These are phyloP conservation scores for Ascochyta fabae DNA, from an alignment of 2,329 filamentous ascomycete species.

Conservation along the genomic window DNA sequence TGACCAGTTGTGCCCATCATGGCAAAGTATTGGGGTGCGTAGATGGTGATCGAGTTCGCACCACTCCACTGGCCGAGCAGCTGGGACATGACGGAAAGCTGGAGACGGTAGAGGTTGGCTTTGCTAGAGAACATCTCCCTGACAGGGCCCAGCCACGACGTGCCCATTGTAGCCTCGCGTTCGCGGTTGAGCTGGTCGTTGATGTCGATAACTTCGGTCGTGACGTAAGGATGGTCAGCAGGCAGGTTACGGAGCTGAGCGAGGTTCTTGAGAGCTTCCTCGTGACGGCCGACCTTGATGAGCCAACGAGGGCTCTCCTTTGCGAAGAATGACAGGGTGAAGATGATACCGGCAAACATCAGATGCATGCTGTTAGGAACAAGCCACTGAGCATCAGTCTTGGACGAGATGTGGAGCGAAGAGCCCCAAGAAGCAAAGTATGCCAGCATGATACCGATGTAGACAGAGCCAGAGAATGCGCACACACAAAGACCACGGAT, in stretches of 20 bases:
- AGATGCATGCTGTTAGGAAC: constrained; percentile 78
- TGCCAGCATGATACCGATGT: constrained; percentile 75
- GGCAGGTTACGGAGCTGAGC: constrained; percentile 65
- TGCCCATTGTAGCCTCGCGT: constrained; percentile 71
- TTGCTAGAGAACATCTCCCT: constrained; percentile 72
- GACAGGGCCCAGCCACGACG: constrained; percentile 68
- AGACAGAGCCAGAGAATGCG: constrained; percentile 74
- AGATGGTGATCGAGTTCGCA: constrained; percentile 76
- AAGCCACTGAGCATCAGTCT: constrained; percentile 58
- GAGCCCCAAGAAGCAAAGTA: constrained; percentile 72
- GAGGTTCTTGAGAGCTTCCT: constrained; percentile 64
- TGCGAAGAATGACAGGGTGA: constrained; percentile 71
- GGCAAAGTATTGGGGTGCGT: constrained; percentile 75
- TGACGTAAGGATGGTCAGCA: constrained; percentile 65
- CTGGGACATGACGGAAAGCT: constrained; percentile 72
- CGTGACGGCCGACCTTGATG: constrained; percentile 67
- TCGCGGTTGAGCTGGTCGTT: constrained; percentile 71
- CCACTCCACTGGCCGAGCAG: constrained; percentile 77
- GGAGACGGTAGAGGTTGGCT: constrained; percentile 75
- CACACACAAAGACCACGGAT: constrained; percentile 77
- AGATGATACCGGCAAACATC: constrained; percentile 77
- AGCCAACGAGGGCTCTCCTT: constrained; percentile 75
- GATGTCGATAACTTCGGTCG: constrained; percentile 68
- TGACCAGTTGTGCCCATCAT: constrained; percentile 73
- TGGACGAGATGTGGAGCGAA: constrained; percentile 58